Evolutionary conservation across 345 rosid genomes (phyloP).

Genomic region (Hypericum androsaemum): DNA sequence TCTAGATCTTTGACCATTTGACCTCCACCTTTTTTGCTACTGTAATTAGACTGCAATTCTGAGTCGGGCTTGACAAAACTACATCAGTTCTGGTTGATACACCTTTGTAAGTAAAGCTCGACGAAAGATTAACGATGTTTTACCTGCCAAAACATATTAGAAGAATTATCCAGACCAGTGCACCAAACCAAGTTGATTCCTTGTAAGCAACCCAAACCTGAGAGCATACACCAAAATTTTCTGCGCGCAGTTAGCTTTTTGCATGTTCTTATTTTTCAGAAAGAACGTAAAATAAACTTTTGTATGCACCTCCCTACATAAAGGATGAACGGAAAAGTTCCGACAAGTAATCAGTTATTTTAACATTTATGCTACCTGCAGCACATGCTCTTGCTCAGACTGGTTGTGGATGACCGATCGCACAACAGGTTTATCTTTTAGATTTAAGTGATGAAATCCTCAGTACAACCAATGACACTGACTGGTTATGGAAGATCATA

Average conservation of each 20-base stretch:
- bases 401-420: too few relatives aligned
- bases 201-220: conserved; percentile 84
- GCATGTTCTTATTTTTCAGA: not conserved
- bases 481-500: too few relatives aligned
- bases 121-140: not conserved
- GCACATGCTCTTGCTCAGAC: too few relatives aligned
- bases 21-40: not conserved
- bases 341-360: too few relatives aligned
- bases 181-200: conserved; percentile 60
- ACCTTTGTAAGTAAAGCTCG: not conserved
- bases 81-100: not conserved
- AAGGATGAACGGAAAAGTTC: too few relatives aligned
- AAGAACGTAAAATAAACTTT: not conserved
- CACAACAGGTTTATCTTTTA: too few relatives aligned
- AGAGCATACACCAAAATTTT: not conserved
- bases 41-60: not conserved
- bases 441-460: too few relatives aligned
- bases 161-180: conserved; percentile 55
- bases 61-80: not conserved
- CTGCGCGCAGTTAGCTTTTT: conserved; percentile 3
- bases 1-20: too few relatives aligned
- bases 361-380: too few relatives aligned
- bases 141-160: conserved; percentile 83
- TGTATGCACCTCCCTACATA: too few relatives aligned
- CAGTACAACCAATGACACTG: too few relatives aligned